These are phyloP conservation scores for Platanthera guangdongensis DNA, from an alignment of 106 monocot species.

Conservation along the genomic window DNA sequence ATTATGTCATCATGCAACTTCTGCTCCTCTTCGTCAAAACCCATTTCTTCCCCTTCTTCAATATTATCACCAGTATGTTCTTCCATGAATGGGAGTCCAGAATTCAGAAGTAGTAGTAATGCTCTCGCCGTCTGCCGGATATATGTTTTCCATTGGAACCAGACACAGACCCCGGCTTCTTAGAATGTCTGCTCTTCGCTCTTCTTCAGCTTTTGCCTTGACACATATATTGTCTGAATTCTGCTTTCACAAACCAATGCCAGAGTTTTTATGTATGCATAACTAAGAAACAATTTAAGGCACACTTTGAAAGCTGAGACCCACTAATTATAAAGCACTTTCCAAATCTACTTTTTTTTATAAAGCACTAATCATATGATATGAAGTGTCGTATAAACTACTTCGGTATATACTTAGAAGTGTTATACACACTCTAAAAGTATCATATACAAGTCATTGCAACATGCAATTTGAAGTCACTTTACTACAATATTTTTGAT, in stretches of 20 bases:
- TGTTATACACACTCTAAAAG: too few relatives aligned
- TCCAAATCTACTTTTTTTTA: too few relatives aligned
- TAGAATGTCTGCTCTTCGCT: conserved; percentile 37
- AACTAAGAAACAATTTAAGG: neutral
- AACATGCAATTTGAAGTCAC: too few relatives aligned
- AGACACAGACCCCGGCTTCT: conserved; percentile 64
- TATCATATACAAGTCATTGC: too few relatives aligned
- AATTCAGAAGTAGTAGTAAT: conserved; percentile 23
- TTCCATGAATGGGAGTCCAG: conserved; percentile 60
- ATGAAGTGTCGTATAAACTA: too few relatives aligned
- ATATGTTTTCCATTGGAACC: conserved; percentile 59
- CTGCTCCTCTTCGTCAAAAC: too few relatives aligned
- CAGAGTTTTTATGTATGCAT: neutral
- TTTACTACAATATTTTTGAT: too few relatives aligned
- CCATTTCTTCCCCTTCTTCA: neutral
- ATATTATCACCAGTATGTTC: conserved; percentile 18
- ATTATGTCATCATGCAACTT: too few relatives aligned
- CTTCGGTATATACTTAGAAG: too few relatives aligned
- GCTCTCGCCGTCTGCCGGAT: conserved; percentile 40
- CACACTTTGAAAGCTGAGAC: too few relatives aligned
- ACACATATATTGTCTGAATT: conserved; percentile 2
- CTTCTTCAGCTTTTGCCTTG: conserved; percentile 11
- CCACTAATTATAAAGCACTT: too few relatives aligned
- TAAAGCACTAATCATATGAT: too few relatives aligned
- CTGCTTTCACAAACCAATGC: conserved; percentile 8